phyloP scores from a whole-genome alignment of 2,329 filamentous ascomycete genomes.

The Aspergillus novofumigatus region DNA sequence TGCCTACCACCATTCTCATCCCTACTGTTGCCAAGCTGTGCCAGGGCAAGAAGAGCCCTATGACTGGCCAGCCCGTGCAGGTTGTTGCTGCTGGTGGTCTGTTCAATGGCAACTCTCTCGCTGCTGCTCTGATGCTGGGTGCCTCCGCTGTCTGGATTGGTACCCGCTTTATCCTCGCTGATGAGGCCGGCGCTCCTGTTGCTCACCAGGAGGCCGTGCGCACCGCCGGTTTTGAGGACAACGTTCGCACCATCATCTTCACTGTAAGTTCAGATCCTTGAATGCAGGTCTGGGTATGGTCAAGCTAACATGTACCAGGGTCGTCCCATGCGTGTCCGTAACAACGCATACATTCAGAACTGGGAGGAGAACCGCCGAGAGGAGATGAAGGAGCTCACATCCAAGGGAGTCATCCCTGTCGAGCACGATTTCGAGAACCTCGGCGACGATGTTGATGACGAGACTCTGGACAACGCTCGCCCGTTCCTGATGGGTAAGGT shows the following conservation, averaged over 20 bases:
- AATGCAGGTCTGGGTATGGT: not conserved
- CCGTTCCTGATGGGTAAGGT: slow-evolving; percentile 97
- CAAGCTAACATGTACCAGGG: slow-evolving; percentile 47
- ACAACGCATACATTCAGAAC: slow-evolving; percentile 88
- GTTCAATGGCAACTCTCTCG: slow-evolving; percentile 85
- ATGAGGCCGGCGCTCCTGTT: slow-evolving; percentile 91
- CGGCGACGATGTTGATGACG: slow-evolving; percentile 67
- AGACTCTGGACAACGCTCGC: slow-evolving; percentile 84
- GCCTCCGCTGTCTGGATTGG: slow-evolving; percentile 93
- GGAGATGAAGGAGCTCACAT: slow-evolving; percentile 89
- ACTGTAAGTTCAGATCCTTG: slow-evolving; percentile 48
- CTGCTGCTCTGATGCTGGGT: slow-evolving; percentile 87
- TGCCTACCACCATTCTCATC: slow-evolving; percentile 87
- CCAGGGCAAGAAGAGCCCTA: slow-evolving; percentile 75
- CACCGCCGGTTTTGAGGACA: slow-evolving; percentile 91
- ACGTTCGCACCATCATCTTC: slow-evolving; percentile 96
- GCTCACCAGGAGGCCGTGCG: slow-evolving; percentile 93
- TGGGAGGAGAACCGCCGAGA: slow-evolving; percentile 89
- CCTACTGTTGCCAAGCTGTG: slow-evolving; percentile 81
- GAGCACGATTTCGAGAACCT: slow-evolving; percentile 90
- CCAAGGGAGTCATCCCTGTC: slow-evolving; percentile 86
- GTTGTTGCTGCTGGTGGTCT: slow-evolving; percentile 92
- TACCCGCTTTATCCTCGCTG: slow-evolving; percentile 87
- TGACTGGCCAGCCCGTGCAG: slow-evolving; percentile 83
- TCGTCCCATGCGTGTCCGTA: slow-evolving; percentile 86